phyloP scores from a whole-genome alignment of 2,329 filamentous ascomycete genomes.

The Phaeosphaeria sp. region DNA sequence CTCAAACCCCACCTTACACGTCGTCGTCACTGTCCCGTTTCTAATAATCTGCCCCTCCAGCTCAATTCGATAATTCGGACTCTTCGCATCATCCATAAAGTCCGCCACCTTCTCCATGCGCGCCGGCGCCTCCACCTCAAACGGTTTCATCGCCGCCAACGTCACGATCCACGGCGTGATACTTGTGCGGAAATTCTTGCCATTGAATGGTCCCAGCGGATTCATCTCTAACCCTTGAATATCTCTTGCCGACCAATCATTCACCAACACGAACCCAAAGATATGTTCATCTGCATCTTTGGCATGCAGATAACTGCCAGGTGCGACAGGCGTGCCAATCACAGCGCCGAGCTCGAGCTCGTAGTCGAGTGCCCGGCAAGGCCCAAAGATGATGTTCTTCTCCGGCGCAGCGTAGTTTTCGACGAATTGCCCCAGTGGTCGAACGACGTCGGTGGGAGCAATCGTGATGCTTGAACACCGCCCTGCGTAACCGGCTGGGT shows the following conservation, averaged over 20 bases:
- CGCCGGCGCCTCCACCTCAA: conserved; percentile 27
- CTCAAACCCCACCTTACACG: conserved; percentile 42
- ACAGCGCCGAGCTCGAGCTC: conserved; percentile 59
- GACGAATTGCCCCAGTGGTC: conserved; percentile 37
- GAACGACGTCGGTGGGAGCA: conserved; percentile 51
- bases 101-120: conserved; percentile 27
- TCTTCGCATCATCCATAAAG: conserved; percentile 32
- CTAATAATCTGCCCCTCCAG: conserved; percentile 30
- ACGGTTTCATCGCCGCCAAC: conserved; percentile 61
- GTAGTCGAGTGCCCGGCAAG: conserved; percentile 54
- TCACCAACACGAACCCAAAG: conserved; percentile 68
- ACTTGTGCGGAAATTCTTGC: conserved; percentile 66
- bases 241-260: conserved; percentile 69
- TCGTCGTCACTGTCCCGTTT: conserved; percentile 22
- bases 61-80: conserved; percentile 33
- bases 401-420: conserved; percentile 45
- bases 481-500: conserved; percentile 61
- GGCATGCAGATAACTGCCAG: conserved; percentile 50
- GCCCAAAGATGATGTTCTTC: conserved; percentile 58
- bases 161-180: conserved; percentile 69
- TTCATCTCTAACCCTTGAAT: conserved; percentile 68
- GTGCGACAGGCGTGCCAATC: conserved; percentile 50
- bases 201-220: conserved; percentile 66
- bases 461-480: conserved; percentile 60
- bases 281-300: conserved; percentile 60